Evolutionary conservation across 2,329 filamentous ascomycete genomes (phyloP), one percentile per base, ranked within the genome.

Genomic region (Phialophora macrospora): DNA sequence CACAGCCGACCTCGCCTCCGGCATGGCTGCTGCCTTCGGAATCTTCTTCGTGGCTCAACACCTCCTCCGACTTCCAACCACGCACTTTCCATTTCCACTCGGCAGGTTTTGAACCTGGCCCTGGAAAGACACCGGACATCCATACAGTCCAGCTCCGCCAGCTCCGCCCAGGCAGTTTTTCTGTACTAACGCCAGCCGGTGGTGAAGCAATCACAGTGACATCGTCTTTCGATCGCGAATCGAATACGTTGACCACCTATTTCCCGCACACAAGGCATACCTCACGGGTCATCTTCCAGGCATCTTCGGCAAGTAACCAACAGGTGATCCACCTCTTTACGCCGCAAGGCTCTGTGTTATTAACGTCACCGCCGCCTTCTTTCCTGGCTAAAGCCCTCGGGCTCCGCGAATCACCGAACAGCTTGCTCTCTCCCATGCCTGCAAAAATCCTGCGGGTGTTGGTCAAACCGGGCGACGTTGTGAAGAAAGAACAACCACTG

Each of bases 391-490:
- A 96, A 78, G 93, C 92, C 0, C 82, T 97, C 7, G 93, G 94
- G 0, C 80, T 91, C 68, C 93, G 92, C 76, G 92, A 96, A 74
- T 85, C 85, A 0, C 84, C 88, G 6, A 93, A 94, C 66, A 95
- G 90, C 60, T 92, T 98, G 1, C 84, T 91, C 26, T 92, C 95
- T 24, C 95, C 95, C 0, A 99, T 99, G 95, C 95, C 95, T 1
- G 98, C 95, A 80, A 98, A 98, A 80, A 90, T 99, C 28, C 80
- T 99, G 68, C 88, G 92, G 70, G 95, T 97, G 55, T 91, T 97
- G 77, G 92, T 97, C 0, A 80, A 84, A 30, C 92, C 92, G 72
- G 95, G 95, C 0, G 87, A 96, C 69, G 80, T 79, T 55, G 95
- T 99, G 17, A 88, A 88, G 75, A 96, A 94, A 80, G 93, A 94